Evolutionary conservation across 139 green algal genomes (phyloP).

Genomic region (Volvox reticuliferus): DNA sequence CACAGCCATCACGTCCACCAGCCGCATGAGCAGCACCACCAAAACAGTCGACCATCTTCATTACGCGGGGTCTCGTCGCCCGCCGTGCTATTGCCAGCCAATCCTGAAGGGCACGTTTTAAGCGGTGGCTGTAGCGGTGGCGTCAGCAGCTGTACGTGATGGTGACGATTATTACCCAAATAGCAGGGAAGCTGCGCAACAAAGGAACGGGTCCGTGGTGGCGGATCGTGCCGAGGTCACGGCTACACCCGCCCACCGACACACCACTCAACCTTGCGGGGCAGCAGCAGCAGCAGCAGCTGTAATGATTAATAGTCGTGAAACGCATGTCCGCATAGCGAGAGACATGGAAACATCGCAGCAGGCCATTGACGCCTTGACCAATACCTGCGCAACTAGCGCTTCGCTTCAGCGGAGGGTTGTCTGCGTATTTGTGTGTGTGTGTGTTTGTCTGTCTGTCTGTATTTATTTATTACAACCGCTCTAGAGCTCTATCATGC

Average conservation of each 20-base stretch:
- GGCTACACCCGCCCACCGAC: neutral
- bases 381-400: no score
- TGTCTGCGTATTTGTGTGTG: no score
- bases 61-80: neutral
- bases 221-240: neutral
- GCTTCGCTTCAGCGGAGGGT: no score
- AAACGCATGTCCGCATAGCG: neutral
- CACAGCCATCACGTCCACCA: neutral
- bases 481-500: no score
- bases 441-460: no score
- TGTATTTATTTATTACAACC: no score
- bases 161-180: no score
- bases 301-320: neutral
- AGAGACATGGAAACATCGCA: neutral
- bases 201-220: neutral
- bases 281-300: constrained; percentile 2
- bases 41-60: neutral
- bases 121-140: neutral
- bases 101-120: neutral
- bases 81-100: neutral
- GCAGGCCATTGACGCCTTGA: neutral
- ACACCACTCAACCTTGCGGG: neutral
- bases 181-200: neutral
- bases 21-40: neutral
- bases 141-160: neutral